Evolutionary conservation across 441 rosid species (phyloP).

Genomic region (Codiaeum variegatum): DNA sequence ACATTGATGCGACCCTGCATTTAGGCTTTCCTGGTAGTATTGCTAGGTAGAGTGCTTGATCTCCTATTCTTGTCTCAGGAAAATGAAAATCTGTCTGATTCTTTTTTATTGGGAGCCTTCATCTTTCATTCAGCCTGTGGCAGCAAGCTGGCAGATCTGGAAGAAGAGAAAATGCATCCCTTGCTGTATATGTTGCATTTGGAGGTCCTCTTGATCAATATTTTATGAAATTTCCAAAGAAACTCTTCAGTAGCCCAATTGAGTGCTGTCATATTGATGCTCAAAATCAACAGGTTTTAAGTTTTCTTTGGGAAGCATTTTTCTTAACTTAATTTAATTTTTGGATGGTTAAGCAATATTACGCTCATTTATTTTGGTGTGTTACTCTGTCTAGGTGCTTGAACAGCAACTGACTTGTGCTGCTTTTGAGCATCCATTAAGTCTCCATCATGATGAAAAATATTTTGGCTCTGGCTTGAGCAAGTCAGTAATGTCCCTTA

Average conservation of each 20-base stretch:
- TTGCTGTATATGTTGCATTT: slow-evolving; percentile 85
- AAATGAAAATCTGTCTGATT: slow-evolving; percentile 18
- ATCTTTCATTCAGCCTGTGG: slow-evolving; percentile 63
- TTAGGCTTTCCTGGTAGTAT: slow-evolving; percentile 95
- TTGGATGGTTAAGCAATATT: slow-evolving; percentile 15
- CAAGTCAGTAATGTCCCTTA: slow-evolving; percentile 46
- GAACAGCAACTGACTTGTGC: slow-evolving; percentile 87
- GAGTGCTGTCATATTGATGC: slow-evolving; percentile 89
- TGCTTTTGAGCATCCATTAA: slow-evolving; percentile 76
- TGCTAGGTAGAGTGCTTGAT: slow-evolving; percentile 59
- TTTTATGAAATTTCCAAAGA: slow-evolving; percentile 79
- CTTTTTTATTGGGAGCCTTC: slow-evolving; percentile 16
- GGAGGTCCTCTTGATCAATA: slow-evolving; percentile 86
- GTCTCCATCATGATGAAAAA: slow-evolving; percentile 66
- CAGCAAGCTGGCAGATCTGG: slow-evolving; percentile 99
- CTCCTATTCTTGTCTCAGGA: slow-evolving; percentile 9
- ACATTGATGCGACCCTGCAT: slow-evolving; percentile 88
- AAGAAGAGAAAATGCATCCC: slow-evolving; percentile 80
- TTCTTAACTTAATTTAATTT: slow-evolving; percentile 6
- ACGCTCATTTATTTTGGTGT: slow-evolving; percentile 23
- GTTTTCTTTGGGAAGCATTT: slow-evolving; percentile 16
- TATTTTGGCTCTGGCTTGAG: slow-evolving; percentile 65
- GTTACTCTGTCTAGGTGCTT: slow-evolving; percentile 57
- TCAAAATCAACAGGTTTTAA: slow-evolving; percentile 68
- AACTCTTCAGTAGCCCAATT: slow-evolving; percentile 72